phyloP scores from a whole-genome alignment of 2,329 filamentous ascomycete species.

The Fusarium mundagurra region DNA sequence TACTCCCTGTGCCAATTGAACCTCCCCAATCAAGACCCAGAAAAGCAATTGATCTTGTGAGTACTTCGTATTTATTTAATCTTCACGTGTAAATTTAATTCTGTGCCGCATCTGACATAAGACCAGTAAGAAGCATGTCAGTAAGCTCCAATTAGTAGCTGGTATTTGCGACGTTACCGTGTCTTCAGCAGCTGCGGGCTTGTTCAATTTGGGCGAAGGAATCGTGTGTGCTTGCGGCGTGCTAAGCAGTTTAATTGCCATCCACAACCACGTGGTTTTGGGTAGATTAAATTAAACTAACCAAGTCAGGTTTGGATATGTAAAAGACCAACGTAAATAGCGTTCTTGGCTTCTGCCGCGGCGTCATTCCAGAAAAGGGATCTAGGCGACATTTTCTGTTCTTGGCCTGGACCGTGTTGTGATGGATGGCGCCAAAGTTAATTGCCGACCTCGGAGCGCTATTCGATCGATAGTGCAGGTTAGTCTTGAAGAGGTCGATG shows the following conservation, averaged over 20 bases:
- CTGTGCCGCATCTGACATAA: constrained; percentile 13
- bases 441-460: not conserved
- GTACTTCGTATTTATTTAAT: not conserved
- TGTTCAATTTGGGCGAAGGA: constrained; percentile 15
- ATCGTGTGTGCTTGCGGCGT: constrained; percentile 6
- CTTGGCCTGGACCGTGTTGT: not conserved
- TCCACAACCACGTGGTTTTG: not conserved
- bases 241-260: constrained; percentile 11
- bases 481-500: not conserved
- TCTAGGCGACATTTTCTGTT: not conserved
- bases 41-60: constrained; percentile 10
- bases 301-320: not conserved
- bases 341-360: not conserved
- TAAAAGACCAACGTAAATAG: constrained; percentile 2
- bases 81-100: not conserved
- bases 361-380: constrained; percentile 14
- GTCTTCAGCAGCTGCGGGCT: constrained; percentile 13
- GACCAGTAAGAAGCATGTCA: constrained; percentile 2
- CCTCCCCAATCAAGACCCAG: not conserved
- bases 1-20: constrained; percentile 16
- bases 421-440: constrained; percentile 15
- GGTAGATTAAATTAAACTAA: not conserved
- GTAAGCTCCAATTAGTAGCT: not conserved
- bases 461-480: not conserved
- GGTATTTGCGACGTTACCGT: constrained; percentile 10